Evolutionary conservation across 306 rosid genomes (phyloP).

Genomic region (Dalbergia oliveri): DNA sequence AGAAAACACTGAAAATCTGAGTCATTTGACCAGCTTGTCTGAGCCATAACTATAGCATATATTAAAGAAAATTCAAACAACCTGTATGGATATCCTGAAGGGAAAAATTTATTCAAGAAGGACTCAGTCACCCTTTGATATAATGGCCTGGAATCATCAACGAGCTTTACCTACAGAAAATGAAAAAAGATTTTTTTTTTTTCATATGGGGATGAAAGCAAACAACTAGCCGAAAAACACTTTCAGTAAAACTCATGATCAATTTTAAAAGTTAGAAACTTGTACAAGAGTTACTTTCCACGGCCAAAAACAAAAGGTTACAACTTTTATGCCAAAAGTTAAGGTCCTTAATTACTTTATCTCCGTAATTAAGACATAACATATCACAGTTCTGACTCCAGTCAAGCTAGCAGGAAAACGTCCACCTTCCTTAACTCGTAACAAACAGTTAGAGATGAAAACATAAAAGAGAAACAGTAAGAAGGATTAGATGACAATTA

Average conservation of each 20-base stretch:
- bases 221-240: not conserved
- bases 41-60: not conserved
- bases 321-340: no score
- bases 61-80: slow-evolving; percentile 22
- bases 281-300: no score
- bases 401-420: no score
- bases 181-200: not conserved
- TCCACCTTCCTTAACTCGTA: no score
- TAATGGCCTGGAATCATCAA: slow-evolving; percentile 77
- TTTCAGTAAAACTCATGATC: not conserved
- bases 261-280: no score
- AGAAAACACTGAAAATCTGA: slow-evolving; percentile 10
- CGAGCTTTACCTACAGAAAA: slow-evolving; percentile 57
- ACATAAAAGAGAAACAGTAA: no score
- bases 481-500: no score
- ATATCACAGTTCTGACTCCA: not conserved
- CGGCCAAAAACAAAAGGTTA: no score
- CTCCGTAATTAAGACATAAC: not conserved
- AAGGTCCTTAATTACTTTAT: not conserved
- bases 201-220: slow-evolving; percentile 17
- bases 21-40: not conserved
- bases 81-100: slow-evolving; percentile 97
- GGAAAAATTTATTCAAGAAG: slow-evolving; percentile 82
- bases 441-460: no score
- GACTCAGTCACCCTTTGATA: slow-evolving; percentile 64